Evolutionary conservation across 2,329 filamentous ascomycete species (phyloP).

Genomic region (Knoxdaviesia proteae): DNA sequence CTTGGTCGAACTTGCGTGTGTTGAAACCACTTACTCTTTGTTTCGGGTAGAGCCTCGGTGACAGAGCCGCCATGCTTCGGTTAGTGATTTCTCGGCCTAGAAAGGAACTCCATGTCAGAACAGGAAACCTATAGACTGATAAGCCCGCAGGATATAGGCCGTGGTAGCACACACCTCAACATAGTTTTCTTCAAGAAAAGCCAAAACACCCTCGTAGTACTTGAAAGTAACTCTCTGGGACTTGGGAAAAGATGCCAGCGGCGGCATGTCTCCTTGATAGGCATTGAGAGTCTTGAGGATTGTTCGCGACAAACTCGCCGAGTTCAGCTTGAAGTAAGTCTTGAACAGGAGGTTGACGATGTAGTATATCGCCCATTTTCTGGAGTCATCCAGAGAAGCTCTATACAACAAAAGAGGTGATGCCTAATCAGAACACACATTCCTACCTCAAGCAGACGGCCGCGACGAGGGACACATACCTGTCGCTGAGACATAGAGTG

Average conservation of each 20-base stretch:
- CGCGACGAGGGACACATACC: slow-evolving; percentile 28
- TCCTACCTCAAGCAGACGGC: neutral
- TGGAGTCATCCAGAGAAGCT: slow-evolving; percentile 65
- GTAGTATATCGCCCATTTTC: slow-evolving; percentile 97
- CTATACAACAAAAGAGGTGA: slow-evolving; percentile 19
- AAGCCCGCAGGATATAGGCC: neutral
- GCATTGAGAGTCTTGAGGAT: slow-evolving; percentile 69
- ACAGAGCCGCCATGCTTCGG: slow-evolving; percentile 65
- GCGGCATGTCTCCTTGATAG: slow-evolving; percentile 59
- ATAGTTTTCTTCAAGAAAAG: slow-evolving; percentile 90
- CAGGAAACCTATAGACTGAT: neutral
- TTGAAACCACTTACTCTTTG: slow-evolving; percentile 44
- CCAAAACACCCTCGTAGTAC: slow-evolving; percentile 86
- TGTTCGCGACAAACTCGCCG: slow-evolving; percentile 73
- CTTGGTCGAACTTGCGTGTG: slow-evolving; percentile 1
- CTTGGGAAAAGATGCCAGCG: slow-evolving; percentile 59
- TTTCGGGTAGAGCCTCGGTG: slow-evolving; percentile 53
- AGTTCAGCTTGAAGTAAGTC: slow-evolving; percentile 92
- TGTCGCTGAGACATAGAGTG: slow-evolving; percentile 70
- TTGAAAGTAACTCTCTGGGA: slow-evolving; percentile 89
- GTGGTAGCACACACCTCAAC: slow-evolving; percentile 30
- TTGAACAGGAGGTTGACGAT: slow-evolving; percentile 92
- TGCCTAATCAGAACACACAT: neutral
- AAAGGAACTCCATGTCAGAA: too few relatives aligned
- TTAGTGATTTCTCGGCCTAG: slow-evolving; percentile 61